These are phyloP conservation scores for Lactarius sp. DNA, from an alignment of 768 basidiomycete species.

Conservation along the genomic window DNA sequence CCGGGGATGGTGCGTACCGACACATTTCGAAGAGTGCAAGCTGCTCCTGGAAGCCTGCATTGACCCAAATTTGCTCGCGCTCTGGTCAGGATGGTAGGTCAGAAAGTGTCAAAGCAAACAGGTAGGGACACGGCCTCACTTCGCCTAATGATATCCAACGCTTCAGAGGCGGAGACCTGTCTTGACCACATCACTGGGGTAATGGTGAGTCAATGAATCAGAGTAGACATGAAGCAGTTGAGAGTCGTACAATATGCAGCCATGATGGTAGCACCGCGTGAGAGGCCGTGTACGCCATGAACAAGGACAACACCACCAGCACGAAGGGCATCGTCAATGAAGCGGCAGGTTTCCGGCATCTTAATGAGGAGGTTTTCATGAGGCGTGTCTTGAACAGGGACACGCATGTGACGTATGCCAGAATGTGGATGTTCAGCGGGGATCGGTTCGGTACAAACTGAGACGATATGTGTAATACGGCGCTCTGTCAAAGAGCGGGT, in stretches of 20 bases:
- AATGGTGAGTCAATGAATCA: neutral
- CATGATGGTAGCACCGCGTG: conserved; percentile 26
- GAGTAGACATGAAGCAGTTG: neutral
- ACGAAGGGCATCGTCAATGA: conserved; percentile 25
- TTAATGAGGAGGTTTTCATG: conserved; percentile 27
- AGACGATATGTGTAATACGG: conserved; percentile 68
- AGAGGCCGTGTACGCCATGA: conserved; percentile 26
- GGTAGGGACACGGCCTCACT: conserved; percentile 11
- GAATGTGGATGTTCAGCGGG: conserved; percentile 66
- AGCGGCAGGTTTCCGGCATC: conserved; percentile 26
- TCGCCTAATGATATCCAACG: conserved; percentile 22
- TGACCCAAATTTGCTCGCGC: conserved; percentile 26
- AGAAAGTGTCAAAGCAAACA: neutral
- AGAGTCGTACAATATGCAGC: conserved; percentile 23
- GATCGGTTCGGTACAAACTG: conserved; percentile 63
- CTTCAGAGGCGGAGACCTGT: conserved; percentile 16
- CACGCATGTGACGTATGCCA: conserved; percentile 60
- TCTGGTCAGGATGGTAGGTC: conserved; percentile 3
- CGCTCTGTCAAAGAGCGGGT: conserved; percentile 66
- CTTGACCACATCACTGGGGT: conserved; percentile 25
- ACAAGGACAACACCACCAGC: conserved; percentile 27
- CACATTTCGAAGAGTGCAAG: conserved; percentile 26
- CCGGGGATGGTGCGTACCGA: conserved; percentile 20
- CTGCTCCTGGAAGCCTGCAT: conserved; percentile 22
- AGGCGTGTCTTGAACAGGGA: conserved; percentile 34